Evolutionary conservation across 1,284 basidiomycete species (phyloP), one percentile per base, ranked within the genome.

Genomic region (Cutaneotrichosporon sp.): DNA sequence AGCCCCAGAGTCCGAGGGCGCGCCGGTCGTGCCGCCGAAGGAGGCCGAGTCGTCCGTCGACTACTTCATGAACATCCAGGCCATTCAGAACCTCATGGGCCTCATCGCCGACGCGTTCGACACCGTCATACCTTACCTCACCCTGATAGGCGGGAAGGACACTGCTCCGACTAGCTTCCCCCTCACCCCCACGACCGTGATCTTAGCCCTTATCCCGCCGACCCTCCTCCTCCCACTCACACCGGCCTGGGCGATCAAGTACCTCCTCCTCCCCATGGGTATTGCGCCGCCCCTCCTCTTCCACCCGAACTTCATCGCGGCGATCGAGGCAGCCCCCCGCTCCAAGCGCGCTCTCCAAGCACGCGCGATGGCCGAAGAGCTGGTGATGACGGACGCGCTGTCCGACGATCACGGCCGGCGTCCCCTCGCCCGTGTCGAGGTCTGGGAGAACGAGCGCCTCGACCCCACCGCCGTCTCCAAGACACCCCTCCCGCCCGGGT

Each of bases 81-180:
- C 78, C 3, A 80, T 81, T 54, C 80, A 81, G 68, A 81, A 81
- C 65, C 69, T 80, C 27, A 80, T 81, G 79, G 79, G 79, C 8
- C 59, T 75, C 24, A 52, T 61, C 9, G 56, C 59, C 1, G 65
- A 66, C 54, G 9, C 29, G 7, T 63, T 66, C n/a, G 65, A 66
- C 29, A 24, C 45, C 1, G 53, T 59, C 11, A 62, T 71, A 1
- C 77, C 76, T 2, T 66, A 66, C 42, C 56, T 80, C 27, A 31
- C 68, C 65, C 24, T 58, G 66, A 10, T 63, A 42, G 47, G 27
- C 50, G 50, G 65, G 27, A 57, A 63, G 54, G 59, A 61, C 58
- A 49, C 66, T 16, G 69, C 72, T 18, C 71, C 77, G 2, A 75
- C 73, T 3, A 58, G 63, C 16, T 72, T 80, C 49, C 79, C 78